Base-by-base conservation (phyloP, 495 filamentous ascomycete species). In the Tuber aestivum region DNA sequence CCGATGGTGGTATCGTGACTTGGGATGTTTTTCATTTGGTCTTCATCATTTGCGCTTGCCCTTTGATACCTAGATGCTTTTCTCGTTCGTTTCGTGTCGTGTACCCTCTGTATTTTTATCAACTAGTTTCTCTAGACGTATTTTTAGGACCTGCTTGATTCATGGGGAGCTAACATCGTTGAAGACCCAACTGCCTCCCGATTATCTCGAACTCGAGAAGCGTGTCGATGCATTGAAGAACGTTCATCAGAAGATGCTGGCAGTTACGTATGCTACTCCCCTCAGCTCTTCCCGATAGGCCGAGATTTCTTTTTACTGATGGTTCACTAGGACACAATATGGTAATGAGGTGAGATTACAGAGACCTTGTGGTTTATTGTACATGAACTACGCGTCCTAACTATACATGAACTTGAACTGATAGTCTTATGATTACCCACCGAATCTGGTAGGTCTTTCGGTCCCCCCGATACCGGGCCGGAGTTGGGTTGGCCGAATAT, bases 151-250 rank as follows among this genome's bases (percentile, higher is more conserved):
- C 32, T 76, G 72, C 73, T 74, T 74, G 75, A 75, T 82, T 72
- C 75, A 78, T 44, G 80, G 81, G 72, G 77, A 73, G 81, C 81
- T 82, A 75, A 82, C 81, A 76, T 71, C 76, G 74, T 70, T 77
- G 70, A 78, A 94, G 92, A 99, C 95, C 75, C 91, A 99, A 85
- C 93, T 98, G 41, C 96, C 96, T 27, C 90, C 94, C 81, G 96
- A 98, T 83, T 99, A 98, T 85, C 91, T 97, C 82, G 94, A 98
- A 85, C 92, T 99, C 72, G 95, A 99, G 90, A 97, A 97, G 88
- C 91, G 96, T 78, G 93, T 99, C 83, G 95, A 99, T 90, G 95
- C 95, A 76, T 87, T 99, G 83, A 98, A 97, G 88, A 91, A 92
- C 81, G 95, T 95, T 56, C 95, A 99, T 83, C 93, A 97, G 86